Evolutionary conservation across 768 basidiomycete genomes (phyloP), one percentile per base, ranked within the genome.

Genomic region (Mycena crocata): DNA sequence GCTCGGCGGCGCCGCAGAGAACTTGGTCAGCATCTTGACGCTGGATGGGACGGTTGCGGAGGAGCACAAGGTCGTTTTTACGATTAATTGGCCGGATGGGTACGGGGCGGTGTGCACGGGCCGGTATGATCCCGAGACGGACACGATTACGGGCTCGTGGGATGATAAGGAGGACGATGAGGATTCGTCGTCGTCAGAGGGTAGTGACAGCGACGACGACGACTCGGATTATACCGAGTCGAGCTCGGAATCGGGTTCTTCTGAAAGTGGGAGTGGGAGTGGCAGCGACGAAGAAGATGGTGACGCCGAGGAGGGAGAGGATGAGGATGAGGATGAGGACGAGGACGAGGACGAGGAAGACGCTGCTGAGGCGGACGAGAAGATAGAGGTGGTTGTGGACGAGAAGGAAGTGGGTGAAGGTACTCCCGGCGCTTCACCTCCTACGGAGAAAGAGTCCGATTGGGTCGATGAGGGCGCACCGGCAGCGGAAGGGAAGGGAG

Each of bases 1-100:
- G 52, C 46, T 69, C n/a, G 5, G 48, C 15, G 68, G 68, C 23
- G 55, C 14, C 7, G 54, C 26, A 4, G 68, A 69, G 34, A 61
- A 57, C 42, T 65, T 35, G 15, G 10, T 48, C 19, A 59, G n/a
- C n/a, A 24, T 58, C 7, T 24, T 57, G 46, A 54, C 50, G 2
- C n/a, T 69, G 8, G 32, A 7, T 5, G 68, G 68, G 40, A 65
- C 58, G 15, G 63, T 69, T 15, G 35, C 44, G 14, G 55, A 64
- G 50, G 58, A 26, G 3, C 58, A 32, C 35, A 57, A 64, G 58
- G 28, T 62, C 30, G 52, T 31, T 1, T 39, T 65, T n/a, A 69
- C 55, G 30, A 40, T 69, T 9, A 28, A 32, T 2, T 69, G 68
- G 63, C 28, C 40, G n/a, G 58, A 64, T 23, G 67, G 57, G 0